These are phyloP conservation scores for Cerioporus squamosus DNA, from an alignment of 1,284 basidiomycete genomes.

Conservation along the genomic window DNA sequence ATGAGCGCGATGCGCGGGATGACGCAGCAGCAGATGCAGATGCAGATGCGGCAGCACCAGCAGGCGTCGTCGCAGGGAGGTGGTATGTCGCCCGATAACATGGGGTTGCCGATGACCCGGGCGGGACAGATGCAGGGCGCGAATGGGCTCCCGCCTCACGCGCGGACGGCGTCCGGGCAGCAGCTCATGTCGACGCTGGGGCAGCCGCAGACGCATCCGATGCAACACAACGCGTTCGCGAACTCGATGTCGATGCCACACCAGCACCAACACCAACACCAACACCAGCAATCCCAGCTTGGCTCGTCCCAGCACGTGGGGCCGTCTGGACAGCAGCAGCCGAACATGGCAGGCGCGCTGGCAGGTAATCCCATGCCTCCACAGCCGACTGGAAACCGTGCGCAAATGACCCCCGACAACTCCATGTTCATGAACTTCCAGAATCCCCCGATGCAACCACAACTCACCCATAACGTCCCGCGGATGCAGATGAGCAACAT, in stretches of 20 bases:
- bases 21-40: conserved; percentile 22
- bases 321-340: conserved; percentile 24
- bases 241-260: conserved; percentile 46
- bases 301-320: conserved; percentile 28
- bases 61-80: conserved; percentile 35
- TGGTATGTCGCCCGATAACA: conserved; percentile 46
- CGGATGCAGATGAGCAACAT: conserved; percentile 43
- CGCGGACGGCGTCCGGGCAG: conserved; percentile 44
- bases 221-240: conserved; percentile 45
- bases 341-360: conserved; percentile 18
- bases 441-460: conserved; percentile 45
- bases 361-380: conserved; percentile 37
- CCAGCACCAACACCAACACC: conserved; percentile 11
- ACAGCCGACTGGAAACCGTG: conserved; percentile 31
- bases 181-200: conserved; percentile 56
- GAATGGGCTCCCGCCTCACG: conserved; percentile 43
- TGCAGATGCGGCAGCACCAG: conserved; percentile 28
- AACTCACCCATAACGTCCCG: conserved; percentile 34
- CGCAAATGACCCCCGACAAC: conserved; percentile 49
- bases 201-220: conserved; percentile 45
- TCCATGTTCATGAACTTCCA: conserved; percentile 49
- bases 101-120: conserved; percentile 41
- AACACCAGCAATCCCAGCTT: conserved; percentile 23
- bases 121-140: conserved; percentile 36
- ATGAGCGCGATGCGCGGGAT: conserved; percentile 34